These are phyloP conservation scores for Lactifluus echinatus DNA, from an alignment of 768 basidiomycete species.

Conservation along the genomic window DNA sequence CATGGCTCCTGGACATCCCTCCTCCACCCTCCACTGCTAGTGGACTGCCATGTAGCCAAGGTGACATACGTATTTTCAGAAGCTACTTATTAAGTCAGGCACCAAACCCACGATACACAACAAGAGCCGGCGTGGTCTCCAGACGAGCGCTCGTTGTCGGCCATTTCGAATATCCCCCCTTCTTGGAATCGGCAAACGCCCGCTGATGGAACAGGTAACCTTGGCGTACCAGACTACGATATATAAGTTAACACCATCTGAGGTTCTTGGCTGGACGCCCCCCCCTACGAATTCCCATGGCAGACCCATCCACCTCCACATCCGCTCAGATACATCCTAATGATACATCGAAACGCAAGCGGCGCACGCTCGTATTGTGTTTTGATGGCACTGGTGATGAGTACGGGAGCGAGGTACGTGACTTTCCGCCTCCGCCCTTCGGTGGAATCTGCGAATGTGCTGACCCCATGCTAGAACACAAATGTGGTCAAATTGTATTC, in stretches of 20 bases:
- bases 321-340: not conserved
- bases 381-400: conserved; percentile 19
- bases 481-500: conserved; percentile 34
- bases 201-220: too few relatives aligned
- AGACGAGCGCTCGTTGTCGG: not conserved
- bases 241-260: not conserved
- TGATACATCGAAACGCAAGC: conserved; percentile 18
- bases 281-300: not conserved
- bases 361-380: conserved; percentile 17
- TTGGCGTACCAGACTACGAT: not conserved
- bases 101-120: not conserved
- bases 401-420: not conserved
- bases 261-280: not conserved
- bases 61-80: not conserved
- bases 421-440: too few relatives aligned
- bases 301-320: not conserved
- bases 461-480: conserved; percentile 27
- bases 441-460: not conserved
- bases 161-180: not conserved
- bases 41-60: not conserved
- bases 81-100: not conserved
- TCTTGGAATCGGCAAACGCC: not conserved
- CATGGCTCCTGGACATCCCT: not conserved
- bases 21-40: too few relatives aligned
- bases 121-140: not conserved